A percentile compares a stretch with the other conserved stretches of the same genome.
Conservation (phyloP, 768 basidiomycete genomes). For the Boletus pseudopeckii region DNA sequence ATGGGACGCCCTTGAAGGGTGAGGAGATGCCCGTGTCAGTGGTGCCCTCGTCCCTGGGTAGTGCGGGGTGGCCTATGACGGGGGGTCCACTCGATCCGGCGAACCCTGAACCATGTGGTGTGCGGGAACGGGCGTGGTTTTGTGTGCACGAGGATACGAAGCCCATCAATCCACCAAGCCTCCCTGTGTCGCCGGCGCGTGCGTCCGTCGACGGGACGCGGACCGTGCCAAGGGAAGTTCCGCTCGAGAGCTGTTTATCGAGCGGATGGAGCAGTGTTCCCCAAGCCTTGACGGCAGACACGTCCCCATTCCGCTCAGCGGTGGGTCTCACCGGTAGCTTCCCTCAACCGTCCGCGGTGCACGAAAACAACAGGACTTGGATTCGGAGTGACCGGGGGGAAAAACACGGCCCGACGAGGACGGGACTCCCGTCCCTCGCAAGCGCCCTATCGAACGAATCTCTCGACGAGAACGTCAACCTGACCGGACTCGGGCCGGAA, state of each 20-base stretch:
- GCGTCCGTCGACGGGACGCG: not conserved
- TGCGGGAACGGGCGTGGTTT: slow-evolving; percentile 1
- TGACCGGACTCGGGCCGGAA: slow-evolving; percentile 2
- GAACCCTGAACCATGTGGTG: slow-evolving; percentile 15
- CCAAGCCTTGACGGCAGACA: not conserved
- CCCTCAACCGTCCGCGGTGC: not conserved
- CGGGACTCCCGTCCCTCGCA: slow-evolving; percentile 15
- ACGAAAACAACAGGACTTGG: not conserved
- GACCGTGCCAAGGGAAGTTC: not conserved
- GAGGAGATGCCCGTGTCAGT: not conserved
- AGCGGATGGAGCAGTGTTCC: slow-evolving; percentile 1
- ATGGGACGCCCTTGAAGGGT: not conserved
- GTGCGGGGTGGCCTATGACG: slow-evolving; percentile 18
- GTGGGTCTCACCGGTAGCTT: no score
- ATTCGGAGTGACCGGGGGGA: not conserved
- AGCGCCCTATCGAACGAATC: slow-evolving; percentile 19
- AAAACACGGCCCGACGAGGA: not conserved
- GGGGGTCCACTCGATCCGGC: slow-evolving; percentile 28
- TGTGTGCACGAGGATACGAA: not conserved
- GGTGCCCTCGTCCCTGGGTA: not conserved
- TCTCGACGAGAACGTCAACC: slow-evolving; percentile 9
- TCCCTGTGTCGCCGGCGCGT: not conserved
- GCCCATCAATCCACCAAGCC: not conserved
- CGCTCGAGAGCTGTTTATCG: not conserved
- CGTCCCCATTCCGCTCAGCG: not conserved